Base-by-base conservation (phyloP, 2,329 filamentous ascomycete genomes). In the Nigrospora oryzae region DNA sequence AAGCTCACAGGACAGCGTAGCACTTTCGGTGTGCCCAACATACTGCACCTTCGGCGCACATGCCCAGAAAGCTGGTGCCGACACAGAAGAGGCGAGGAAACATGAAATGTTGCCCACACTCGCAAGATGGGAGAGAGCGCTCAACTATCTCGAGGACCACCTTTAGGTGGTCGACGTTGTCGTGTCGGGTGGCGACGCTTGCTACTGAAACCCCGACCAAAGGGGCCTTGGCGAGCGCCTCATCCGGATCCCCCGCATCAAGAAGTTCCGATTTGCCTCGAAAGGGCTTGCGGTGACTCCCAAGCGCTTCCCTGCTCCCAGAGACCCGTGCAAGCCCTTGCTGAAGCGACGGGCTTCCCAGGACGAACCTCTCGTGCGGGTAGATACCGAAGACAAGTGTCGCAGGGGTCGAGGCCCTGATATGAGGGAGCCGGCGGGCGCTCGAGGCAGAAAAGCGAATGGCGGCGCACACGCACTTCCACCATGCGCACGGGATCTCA, bases 401-500 rank as follows among this genome's bases (percentile, higher is more conserved):
- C 23, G 23, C 10, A 28, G 23, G 23, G 79, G 64, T 69, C 2
- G 60, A 70, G 3, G 66, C 72, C 1, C 60, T 83, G 37, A 67
- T 79, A 28, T 63, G 63, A 4, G 57, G 84, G 1, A 70, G 71
- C 1, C 66, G 73, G 40, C 61, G 64, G 46, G 79, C 75, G 4
- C 69, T 70, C 45, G 55, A 60, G 40, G 65, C 71, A 19, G 78
- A 77, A 5, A 83, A 83, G 56, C 68, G 75, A 42, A 70, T 83
- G 51, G 79, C 77, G 4, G 62, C 82, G 44, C 80, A 84, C 55
- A 84, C 80, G 0, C 81, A 84, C 53, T 80, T 83, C 61, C 83
- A 83, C 52, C 77, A 82, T 49, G 72, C 77, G 0, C 69, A 69
- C 34, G 79, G 83, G 56, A 73, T 83, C 45, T 77, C 76, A 4